These are phyloP conservation scores for Aspergillus pseudotamarii DNA, from an alignment of 2,329 filamentous ascomycete genomes.

Conservation along the genomic window DNA sequence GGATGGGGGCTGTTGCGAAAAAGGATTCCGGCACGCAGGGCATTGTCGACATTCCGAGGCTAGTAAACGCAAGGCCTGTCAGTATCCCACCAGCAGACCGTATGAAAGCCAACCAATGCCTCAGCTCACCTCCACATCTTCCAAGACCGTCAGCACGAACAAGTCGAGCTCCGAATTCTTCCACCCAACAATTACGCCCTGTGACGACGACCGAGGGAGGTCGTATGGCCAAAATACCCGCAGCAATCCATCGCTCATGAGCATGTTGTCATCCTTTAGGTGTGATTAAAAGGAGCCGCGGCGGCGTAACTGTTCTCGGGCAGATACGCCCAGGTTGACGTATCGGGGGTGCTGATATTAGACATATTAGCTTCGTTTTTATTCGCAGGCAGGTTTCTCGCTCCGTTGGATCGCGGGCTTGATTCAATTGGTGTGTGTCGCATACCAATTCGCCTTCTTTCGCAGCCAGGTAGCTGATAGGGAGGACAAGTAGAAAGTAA, in stretches of 20 bases:
- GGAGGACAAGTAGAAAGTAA: conserved; percentile 82
- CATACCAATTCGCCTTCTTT: conserved; percentile 79
- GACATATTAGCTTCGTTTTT: conserved; percentile 5
- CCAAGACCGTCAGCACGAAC: conserved; percentile 84
- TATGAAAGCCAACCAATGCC: not conserved
- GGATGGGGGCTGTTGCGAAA: conserved; percentile 81
- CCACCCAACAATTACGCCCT: conserved; percentile 93
- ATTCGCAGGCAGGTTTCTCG: not conserved
- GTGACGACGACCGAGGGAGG: conserved; percentile 68
- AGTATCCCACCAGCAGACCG: conserved; percentile 4
- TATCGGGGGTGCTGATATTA: conserved; percentile 76
- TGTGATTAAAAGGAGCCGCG: conserved; percentile 82
- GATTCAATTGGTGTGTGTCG: conserved; percentile 23
- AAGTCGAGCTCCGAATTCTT: conserved; percentile 89
- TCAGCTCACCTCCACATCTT: conserved; percentile 79
- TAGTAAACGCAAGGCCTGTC: conserved; percentile 36
- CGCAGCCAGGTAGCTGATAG: conserved; percentile 78
- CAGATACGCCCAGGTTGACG: conserved; percentile 79
- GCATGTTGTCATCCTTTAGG: conserved; percentile 61
- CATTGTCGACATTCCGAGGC: conserved; percentile 81
- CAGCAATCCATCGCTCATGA: conserved; percentile 79
- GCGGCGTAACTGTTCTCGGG: conserved; percentile 89
- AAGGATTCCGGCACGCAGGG: conserved; percentile 79
- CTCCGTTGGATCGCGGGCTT: conserved; percentile 7
- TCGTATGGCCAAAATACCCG: conserved; percentile 98